These are phyloP conservation scores for Tetracladium marchalianum DNA, from an alignment of 495 filamentous ascomycete species.

Conservation along the genomic window DNA sequence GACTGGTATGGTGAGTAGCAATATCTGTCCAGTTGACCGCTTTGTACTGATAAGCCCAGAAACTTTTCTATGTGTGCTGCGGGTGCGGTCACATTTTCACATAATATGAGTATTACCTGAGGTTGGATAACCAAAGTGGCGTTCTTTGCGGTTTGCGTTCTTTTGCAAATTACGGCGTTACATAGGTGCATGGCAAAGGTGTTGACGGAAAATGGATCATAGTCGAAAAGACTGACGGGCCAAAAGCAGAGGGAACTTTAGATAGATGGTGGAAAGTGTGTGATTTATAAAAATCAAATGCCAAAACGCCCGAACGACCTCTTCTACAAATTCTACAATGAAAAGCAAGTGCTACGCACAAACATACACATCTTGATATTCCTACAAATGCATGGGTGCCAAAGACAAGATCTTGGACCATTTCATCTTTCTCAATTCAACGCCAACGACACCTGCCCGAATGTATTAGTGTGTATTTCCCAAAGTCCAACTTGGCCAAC, in stretches of 20 bases:
- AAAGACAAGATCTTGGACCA: constrained; percentile 98
- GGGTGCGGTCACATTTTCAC: constrained; percentile 82
- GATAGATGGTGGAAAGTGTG: no score
- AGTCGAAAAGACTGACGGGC: no score
- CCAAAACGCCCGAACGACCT: no score
- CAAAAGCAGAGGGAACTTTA: no score
- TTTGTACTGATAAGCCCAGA: constrained; percentile 39
- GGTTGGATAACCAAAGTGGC: constrained; percentile 3
- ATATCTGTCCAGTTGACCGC: neutral
- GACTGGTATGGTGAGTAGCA: constrained; percentile 83
- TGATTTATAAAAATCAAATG: no score
- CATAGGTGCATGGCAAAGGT: no score
- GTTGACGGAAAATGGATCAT: no score
- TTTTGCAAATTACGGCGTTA: constrained; percentile 6
- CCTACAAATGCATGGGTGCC: constrained; percentile 84
- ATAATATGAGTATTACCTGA: constrained; percentile 13
- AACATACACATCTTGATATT: neutral
- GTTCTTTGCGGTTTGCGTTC: constrained; percentile 2
- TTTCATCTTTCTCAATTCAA: constrained; percentile 76
- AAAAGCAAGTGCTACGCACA: constrained; percentile 1
- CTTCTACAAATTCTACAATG: no score
- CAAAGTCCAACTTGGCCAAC: constrained; percentile 12
- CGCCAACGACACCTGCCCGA: constrained; percentile 62
- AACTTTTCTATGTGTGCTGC: constrained; percentile 96
- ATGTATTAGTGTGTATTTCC: constrained; percentile 14